Percentiles rank a stretch among this genome's conserved stretches.
Evolutionary conservation across 148 eudicot species (phyloP).

Genomic region (Cornus suecica): DNA sequence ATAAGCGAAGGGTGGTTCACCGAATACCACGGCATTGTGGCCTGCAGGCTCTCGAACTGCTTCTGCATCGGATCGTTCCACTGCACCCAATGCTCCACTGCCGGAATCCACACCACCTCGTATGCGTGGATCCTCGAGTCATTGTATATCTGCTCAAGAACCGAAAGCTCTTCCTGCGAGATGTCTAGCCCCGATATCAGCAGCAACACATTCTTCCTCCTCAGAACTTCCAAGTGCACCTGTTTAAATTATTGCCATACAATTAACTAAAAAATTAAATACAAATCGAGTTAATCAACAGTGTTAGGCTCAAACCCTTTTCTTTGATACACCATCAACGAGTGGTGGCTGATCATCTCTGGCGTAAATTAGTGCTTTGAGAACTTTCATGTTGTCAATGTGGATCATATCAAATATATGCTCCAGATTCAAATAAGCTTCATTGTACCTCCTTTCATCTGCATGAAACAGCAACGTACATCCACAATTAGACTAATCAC

Average conservation of each 20-base stretch:
- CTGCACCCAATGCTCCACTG: background rate
- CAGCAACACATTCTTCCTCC: constrained; percentile 56
- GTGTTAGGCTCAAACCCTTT: constrained; percentile 29
- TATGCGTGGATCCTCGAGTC: constrained; percentile 16
- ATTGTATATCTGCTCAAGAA: constrained; percentile 59
- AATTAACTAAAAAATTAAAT: too few relatives aligned
- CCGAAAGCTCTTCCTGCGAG: constrained; percentile 54
- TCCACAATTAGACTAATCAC: background rate
- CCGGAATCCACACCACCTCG: background rate
- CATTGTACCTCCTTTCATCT: constrained; percentile 44
- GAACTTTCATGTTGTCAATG: constrained; percentile 62
- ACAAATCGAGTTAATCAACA: background rate
- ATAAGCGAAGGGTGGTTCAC: background rate
- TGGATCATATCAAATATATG: constrained; percentile 40
- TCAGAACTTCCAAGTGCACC: constrained; percentile 46
- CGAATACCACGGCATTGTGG: constrained; percentile 21
- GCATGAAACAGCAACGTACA: constrained; percentile 11
- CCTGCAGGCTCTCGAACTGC: constrained; percentile 19
- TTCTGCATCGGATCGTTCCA: background rate
- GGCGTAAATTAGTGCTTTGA: constrained; percentile 36
- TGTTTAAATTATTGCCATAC: constrained; percentile 10
- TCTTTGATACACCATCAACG: constrained; percentile 41
- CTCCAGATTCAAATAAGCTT: constrained; percentile 33
- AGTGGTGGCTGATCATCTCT: constrained; percentile 51
- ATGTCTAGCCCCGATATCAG: constrained; percentile 63